Base-by-base conservation (phyloP, 495 filamentous ascomycete genomes). In the Aspergillus sparsus region DNA sequence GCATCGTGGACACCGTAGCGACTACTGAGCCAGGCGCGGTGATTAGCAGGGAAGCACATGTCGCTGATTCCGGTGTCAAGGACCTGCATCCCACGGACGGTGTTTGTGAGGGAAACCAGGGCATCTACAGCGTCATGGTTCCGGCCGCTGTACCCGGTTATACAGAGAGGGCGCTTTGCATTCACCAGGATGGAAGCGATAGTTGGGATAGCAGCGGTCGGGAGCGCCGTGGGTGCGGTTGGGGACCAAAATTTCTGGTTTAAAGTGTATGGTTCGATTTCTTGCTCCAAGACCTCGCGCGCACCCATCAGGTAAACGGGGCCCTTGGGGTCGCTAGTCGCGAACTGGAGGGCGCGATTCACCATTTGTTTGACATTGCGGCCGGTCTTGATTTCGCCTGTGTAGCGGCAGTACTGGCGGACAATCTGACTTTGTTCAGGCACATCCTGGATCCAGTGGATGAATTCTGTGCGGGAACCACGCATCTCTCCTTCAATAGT, bases 371-470 rank as follows among this genome's bases (percentile, higher is more conserved):
- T 97, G 53, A 96, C 85, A 66, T 97, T 97, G 62, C 84, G 83
- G 0, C 91, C 92, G 8, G 86, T 88, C 72, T 94, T 95, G 66
- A 97, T 84, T 69, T 97, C 92, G 2, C 77, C 90, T 0, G 86
- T 79, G 69, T 94, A 97, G 27, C 92, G 83, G 71, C 92, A 97
- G 71, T 96, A 97, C 74, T 97, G 92, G 5, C 80, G 81, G 5
- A 97, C 77, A 65, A 97, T 96, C 66, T 86, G 85, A 61, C 88
- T 90, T 71, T 97, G 92, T 62, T 97, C 91, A 1, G 91, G 92
- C 5, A 96, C 89, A 72, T 97, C 90, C 70, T 97, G 92, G 31
- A 95, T 87, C 89, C 92, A 97, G 66, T 97, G 92, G 66, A 95
- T 96, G 68, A 89, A 97, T 75, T 97, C 92, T 1, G 91, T 95